Base-by-base conservation (phyloP, 2,329 filamentous ascomycete species). In the Xenosphaeropsis pyriputrescens region DNA sequence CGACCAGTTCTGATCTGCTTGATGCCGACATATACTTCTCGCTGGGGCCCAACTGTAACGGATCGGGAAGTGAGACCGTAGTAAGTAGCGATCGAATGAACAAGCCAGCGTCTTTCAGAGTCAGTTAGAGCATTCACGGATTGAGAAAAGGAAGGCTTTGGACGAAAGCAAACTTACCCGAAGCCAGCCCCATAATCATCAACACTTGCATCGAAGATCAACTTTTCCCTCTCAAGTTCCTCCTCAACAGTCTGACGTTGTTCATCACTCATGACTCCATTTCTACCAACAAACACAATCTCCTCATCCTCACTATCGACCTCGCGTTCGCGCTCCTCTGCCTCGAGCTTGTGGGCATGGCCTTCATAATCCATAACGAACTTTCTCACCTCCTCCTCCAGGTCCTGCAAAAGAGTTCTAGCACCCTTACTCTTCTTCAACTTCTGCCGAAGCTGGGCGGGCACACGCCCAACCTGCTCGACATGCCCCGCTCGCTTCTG, bases 81-180 rank as follows among this genome's bases (percentile, higher is more conserved):
- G 57, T 96, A 96, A 31, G 80, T 75, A 8, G 85, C 89, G 45
- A 96, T 88, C 41, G 84, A 82, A 58, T 96, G 88, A 1, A 93
- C 85, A 38, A 96, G 72, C 83, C 88, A 96, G 45, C 89, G 82
- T 47, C 83, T 89, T 43, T 35, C 35, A 19, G 38, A 32, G 36
- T 33, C 35, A 29, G 19, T 39, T 8, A 18, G 3, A 35, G 18
- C 41, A 32, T 16, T 37, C 35, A 42, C 33, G 38, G 34, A 42
- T 45, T 5, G 37, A 7, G 38, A 11, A n/a, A n/a, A n/a, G n/a
- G n/a, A n/a, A n/a, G n/a, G n/a, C n/a, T n/a, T n/a, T 37, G 39
- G 18, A 32, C 38, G 26, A 34, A 26, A 11, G 22, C 22, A 30
- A 37, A 70, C 78, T 51, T 61, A 89, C 79, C 84, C 86, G 63